These are phyloP conservation scores for Penicillium argentinense DNA, from an alignment of 495 filamentous ascomycete species.

Conservation along the genomic window DNA sequence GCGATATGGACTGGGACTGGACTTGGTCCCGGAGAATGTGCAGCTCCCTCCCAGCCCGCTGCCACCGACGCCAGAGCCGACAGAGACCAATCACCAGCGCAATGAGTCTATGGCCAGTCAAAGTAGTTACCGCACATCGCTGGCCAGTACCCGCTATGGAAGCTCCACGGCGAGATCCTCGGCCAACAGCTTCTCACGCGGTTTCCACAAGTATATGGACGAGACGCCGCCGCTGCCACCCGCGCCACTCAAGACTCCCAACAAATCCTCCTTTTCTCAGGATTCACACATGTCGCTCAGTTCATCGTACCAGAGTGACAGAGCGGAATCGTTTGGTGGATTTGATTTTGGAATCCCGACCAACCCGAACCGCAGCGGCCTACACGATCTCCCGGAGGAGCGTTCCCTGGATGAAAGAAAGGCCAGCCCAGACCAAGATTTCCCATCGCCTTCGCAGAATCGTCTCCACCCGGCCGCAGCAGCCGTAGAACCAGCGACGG, in stretches of 20 bases:
- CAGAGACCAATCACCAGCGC: slow-evolving; percentile 25
- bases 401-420: slow-evolving; percentile 4
- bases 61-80: slow-evolving; percentile 16
- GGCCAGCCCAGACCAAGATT: slow-evolving; percentile 5
- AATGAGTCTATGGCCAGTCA: slow-evolving; percentile 40
- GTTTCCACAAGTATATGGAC: slow-evolving; percentile 33
- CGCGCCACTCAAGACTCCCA: slow-evolving; percentile 25
- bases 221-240: slow-evolving; percentile 41
- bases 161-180: slow-evolving; percentile 42
- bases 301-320: slow-evolving; percentile 19
- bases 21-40: slow-evolving; percentile 17
- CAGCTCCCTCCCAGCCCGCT: slow-evolving; percentile 32
- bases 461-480: slow-evolving; percentile 16
- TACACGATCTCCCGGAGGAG: slow-evolving; percentile 26
- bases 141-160: slow-evolving; percentile 44
- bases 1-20: slow-evolving; percentile 12
- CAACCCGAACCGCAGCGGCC: background rate
- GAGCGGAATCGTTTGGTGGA: slow-evolving; percentile 29
- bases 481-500: slow-evolving; percentile 7
- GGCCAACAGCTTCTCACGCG: slow-evolving; percentile 35
- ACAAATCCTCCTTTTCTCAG: slow-evolving; percentile 21
- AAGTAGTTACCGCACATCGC: slow-evolving; percentile 46
- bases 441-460: slow-evolving; percentile 8
- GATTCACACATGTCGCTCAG: slow-evolving; percentile 27
- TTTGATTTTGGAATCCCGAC: slow-evolving; percentile 31